Conservation (phyloP, 2,329 filamentous ascomycete genomes). For the Colletotrichum chrysophilum region DNA sequence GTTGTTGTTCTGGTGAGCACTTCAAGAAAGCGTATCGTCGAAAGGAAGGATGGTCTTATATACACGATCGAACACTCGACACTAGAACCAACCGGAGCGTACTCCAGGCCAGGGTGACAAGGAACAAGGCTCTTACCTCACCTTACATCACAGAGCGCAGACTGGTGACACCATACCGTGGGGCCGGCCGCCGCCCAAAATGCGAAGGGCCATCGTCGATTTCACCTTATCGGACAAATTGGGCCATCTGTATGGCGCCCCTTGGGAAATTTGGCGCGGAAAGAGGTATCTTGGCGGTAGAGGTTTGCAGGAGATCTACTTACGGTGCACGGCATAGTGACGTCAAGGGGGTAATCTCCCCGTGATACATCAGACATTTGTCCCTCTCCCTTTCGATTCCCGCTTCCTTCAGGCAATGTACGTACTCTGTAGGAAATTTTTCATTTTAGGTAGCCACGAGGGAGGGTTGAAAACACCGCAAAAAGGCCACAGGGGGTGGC, state of each 20-base stretch:
- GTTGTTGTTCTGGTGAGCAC: not conserved
- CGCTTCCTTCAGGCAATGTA: not conserved
- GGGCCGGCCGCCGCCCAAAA: not conserved
- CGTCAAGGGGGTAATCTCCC: conserved; percentile 16
- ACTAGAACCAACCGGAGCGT: not conserved
- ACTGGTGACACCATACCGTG: conserved; percentile 9
- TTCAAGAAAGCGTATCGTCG: not conserved
- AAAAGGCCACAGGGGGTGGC: not conserved
- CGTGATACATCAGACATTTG: conserved; percentile 13
- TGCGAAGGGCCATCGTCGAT: not conserved
- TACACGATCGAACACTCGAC: not conserved
- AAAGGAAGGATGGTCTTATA: conserved; percentile 3
- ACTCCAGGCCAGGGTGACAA: not conserved
- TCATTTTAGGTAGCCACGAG: not conserved
- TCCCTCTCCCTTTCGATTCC: not conserved
- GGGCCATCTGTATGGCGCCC: not conserved
- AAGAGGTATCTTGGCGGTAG: not conserved
- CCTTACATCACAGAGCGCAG: conserved; percentile 13
- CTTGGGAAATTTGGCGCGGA: not conserved
- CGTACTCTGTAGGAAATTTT: not conserved
- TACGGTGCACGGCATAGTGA: conserved; percentile 14
- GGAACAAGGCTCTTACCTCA: not conserved
- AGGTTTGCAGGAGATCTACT: conserved; percentile 12
- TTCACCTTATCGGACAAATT: not conserved
- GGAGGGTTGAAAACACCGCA: not conserved